Evolutionary conservation across 2,329 filamentous ascomycete genomes (phyloP), one percentile per base, ranked within the genome.

Genomic region (Penicillium sp.): DNA sequence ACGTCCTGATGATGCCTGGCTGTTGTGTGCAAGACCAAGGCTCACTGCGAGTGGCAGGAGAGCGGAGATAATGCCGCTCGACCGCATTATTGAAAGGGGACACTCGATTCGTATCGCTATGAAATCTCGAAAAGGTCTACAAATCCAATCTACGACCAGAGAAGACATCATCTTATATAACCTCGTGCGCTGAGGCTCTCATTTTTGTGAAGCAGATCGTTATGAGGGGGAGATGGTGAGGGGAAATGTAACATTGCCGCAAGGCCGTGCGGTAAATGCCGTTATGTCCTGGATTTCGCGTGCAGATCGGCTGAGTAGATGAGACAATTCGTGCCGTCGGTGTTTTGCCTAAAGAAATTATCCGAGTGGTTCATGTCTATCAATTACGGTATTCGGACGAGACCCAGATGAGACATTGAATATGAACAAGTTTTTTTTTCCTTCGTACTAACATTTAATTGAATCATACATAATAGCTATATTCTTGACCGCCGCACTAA

Each of bases 171-270:
- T 27, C 10, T 27, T 27, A 6, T 27, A 27, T 27, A 27, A 23
- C 15, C 15, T 24, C 18, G 21, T 24, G 15, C 18, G 18, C 21
- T 41, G n/a, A 15, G 15, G n/a, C 5, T 2, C 15, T 21, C 37
- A 24, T 21, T 21, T 23, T 41, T n/a, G 13, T n/a, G 12, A 37
- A 39, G 23, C 13, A 34, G 44, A 37, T 39, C 32, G 10, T 10
- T 18, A 34, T 34, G 24, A 42, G 24, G 39, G 26, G 26, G 27
- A 21, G 34, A 51, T 41, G 34, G 42, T 56, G 53, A 50, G 53
- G 53, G 51, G 53, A 50, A 53, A 56, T 53, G 53, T 46, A 53
- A 56, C 53, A 44, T 51, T 27, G 17, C 20, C 1, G 6, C 20
- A 18, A 39, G 34, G 8, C 32, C 20, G 18, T 49, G 49, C 49